Base-by-base conservation (phyloP, 192 early-diverging fungal species). In the Phlyctochytrium bullatum region DNA sequence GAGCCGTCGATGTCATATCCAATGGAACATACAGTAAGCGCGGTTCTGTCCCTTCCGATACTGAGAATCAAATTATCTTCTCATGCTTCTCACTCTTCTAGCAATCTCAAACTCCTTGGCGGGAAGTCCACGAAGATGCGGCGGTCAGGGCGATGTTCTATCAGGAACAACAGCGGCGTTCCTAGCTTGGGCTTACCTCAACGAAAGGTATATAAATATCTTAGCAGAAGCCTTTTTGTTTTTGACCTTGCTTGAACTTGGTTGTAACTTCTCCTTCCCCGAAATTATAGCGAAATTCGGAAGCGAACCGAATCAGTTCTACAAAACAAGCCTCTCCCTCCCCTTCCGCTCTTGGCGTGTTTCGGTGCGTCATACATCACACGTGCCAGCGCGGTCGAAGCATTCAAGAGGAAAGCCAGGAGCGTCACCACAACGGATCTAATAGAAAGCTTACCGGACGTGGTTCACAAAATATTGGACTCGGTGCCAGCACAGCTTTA, bases 141-240 rank as follows among this genome's bases (percentile, higher is more conserved):
- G 97, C 24, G 96, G 97, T 0, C 97, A 98, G 66, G 97, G 97
- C 32, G 97, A 99, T 72, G 76, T 99, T 3, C 79, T 99, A 28
- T 84, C 91, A 14, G 97, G 97, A 20, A 65, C 86, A 3, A 71
- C 93, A 30, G 91, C 89, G 0, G 85, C 96, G 14, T 96, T 96
- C 30, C 54, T 98, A 47, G 90, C 90, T 0, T 99, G 97, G 97
- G 54, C 54, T 24, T 10, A 57, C 27, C 40, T n/a, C n/a, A n/a
- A n/a, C n/a, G n/a, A n/a, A n/a, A n/a, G n/a, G n/a, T n/a, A n/a
- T n/a, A n/a, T 47, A 20, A 14, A 14, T 47, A 47, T 6, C 40
- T 47, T 20, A 20, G 6, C 6, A 47, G 40, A 14, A 14, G 40
- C 40, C 40, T 47, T 47, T 47, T 20, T 6, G 40, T 47, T 14